Base-by-base conservation (phyloP, 2,329 filamentous ascomycete genomes). In the Calonectria pteridis region DNA sequence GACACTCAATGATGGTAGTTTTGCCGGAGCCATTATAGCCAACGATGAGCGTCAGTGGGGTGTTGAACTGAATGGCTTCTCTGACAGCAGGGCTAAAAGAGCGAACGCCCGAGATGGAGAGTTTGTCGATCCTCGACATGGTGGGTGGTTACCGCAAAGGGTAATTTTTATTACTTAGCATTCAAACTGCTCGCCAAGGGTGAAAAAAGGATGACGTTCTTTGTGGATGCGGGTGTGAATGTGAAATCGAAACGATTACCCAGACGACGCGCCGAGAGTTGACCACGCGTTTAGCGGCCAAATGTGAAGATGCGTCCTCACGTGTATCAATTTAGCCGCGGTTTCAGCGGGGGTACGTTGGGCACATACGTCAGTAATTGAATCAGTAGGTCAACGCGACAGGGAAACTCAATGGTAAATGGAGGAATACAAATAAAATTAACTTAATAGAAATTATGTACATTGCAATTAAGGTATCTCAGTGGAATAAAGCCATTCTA, bases 1-100 rank as follows among this genome's bases (percentile, higher is more conserved):
- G 93, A 83, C 95, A 98, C 85, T 99, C 97, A 85, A 99, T 99
- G 82, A 99, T 98, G 72, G 97, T 98, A 13, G 97, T 99, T 87
- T 99, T 99, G 75, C 97, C 97, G 1, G 96, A 98, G 69, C 97
- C 97, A 87, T 99, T 99, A 85, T 95, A 95, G 72, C 97, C 97
- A 72, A 99, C 97, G 78, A 99, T 99, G 75, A 99, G 90, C 16
- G 97, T 99, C 71, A 99, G 89, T 31, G 97, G 97, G 0, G 94
- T 94, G 77, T 95, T 93, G 84, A 99, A 98, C 78, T 94, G 90
- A 75, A 98, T 98, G 46, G 91, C 93, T 85, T 98, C 94, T 77
- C 90, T 90, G 73, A 90, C 88, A 53, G 89, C 88, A 77, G 94
- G 93, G 84, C 94, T 94, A 84, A 98, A 98, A 71, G 96, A 98